A percentile compares a stretch with the other conserved stretches of the same genome.
Conservation (phyloP, 2,329 filamentous ascomycete genomes). For the Neofusicoccum sp. region DNA sequence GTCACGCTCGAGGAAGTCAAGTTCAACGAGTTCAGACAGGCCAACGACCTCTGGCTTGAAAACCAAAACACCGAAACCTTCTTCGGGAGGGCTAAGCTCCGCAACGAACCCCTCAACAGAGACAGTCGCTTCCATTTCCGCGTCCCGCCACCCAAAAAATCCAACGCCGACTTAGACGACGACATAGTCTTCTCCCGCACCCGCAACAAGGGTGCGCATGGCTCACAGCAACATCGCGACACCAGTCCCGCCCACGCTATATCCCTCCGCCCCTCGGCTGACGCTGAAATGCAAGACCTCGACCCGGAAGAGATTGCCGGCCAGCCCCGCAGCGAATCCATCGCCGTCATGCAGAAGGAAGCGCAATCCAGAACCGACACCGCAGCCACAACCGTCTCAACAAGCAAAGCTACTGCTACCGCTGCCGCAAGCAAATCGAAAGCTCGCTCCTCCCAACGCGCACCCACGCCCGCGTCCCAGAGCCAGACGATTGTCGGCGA, state of each 20-base stretch:
- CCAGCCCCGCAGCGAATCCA: constrained; percentile 22
- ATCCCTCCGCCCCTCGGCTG: not conserved
- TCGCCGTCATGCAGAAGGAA: not conserved
- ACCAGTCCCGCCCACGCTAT: not conserved
- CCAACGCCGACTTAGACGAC: constrained; percentile 32
- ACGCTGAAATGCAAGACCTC: constrained; percentile 35
- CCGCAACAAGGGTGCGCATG: not conserved
- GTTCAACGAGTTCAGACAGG: constrained; percentile 59
- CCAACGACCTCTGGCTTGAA: constrained; percentile 74
- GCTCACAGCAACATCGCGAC: not conserved
- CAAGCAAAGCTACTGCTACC: constrained; percentile 19
- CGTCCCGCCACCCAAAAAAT: constrained; percentile 21
- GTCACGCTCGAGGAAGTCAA: constrained; percentile 70
- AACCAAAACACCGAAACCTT: constrained; percentile 5
- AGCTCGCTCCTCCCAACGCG: too few species aligned
- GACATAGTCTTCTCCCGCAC: constrained; percentile 22
- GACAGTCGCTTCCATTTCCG: constrained; percentile 17
- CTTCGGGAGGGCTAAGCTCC: too few species aligned
- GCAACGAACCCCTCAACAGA: too few species aligned
- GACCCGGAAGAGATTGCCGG: constrained; percentile 31
- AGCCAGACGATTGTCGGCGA: constrained; percentile 22
- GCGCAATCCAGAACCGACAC: not conserved
- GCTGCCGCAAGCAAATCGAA: not conserved
- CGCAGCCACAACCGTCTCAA: constrained; percentile 22
- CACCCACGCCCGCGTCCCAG: not conserved